phyloP scores from a whole-genome alignment of 2,329 filamentous ascomycete genomes.

The Calonectria naviculata region DNA sequence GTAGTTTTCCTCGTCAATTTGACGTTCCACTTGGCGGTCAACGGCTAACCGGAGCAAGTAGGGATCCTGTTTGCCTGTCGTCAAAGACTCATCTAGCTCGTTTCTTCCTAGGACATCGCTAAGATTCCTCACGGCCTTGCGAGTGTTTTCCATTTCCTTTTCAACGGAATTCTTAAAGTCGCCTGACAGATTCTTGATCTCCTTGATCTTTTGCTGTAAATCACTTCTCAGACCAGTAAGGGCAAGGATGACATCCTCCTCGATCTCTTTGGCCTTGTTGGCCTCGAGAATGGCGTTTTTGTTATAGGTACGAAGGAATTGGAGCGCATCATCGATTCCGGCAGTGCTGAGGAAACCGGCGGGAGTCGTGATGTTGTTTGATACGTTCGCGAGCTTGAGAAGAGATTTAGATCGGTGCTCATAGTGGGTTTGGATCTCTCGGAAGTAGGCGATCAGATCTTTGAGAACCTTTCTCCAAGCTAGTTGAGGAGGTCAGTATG shows the following conservation, averaged over 20 bases:
- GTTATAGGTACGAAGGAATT: constrained; percentile 85
- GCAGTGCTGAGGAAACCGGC: constrained; percentile 81
- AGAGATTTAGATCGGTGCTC: constrained; percentile 86
- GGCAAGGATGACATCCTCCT: constrained; percentile 90
- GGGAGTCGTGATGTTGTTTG: constrained; percentile 83
- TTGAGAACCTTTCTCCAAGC: constrained; percentile 97
- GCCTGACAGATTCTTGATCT: constrained; percentile 92
- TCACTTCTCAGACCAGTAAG: constrained; percentile 88
- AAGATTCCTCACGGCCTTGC: constrained; percentile 81
- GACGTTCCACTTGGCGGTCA: constrained; percentile 89
- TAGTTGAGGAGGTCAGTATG: constrained; percentile 47
- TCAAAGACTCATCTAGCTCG: constrained; percentile 78
- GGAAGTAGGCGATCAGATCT: constrained; percentile 92
- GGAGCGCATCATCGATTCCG: constrained; percentile 88
- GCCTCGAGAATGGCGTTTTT: constrained; percentile 82
- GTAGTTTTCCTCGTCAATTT: constrained; percentile 98
- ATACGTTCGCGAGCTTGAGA: constrained; percentile 83
- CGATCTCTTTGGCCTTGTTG: constrained; percentile 90
- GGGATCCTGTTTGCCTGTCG: constrained; percentile 89
- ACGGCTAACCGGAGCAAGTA: constrained; percentile 88
- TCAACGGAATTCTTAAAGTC: constrained; percentile 98
- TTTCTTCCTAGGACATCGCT: constrained; percentile 84
- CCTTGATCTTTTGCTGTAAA: constrained; percentile 95
- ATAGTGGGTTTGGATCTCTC: constrained; percentile 90
- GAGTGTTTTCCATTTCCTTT: constrained; percentile 90